Evolutionary conservation across 176 grass and related monocot species (phyloP), one percentile per base, ranked within the genome.

Genomic region (Avena sativa): DNA sequence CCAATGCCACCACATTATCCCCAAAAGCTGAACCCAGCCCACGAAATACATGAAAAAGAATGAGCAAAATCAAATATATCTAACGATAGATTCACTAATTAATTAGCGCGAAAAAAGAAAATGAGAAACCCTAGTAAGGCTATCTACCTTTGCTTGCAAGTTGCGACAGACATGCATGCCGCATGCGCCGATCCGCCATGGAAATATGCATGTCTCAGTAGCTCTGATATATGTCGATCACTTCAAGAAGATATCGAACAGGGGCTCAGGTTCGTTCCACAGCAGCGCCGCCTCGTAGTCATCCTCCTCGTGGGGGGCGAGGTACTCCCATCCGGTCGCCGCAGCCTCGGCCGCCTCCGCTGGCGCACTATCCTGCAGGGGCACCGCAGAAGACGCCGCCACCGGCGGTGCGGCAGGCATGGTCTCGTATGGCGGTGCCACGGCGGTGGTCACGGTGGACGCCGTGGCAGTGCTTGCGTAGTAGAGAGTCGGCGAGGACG

Each of bases 181-280:
- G 56, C 74, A 61, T 82, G 86, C 50, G 48, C 4, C 47, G 71
- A 61, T 82, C 8, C 66, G 19, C 74, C 65, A 36, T 87, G 69
- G 82, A 40, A 12, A 76, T 56, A 76, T 56, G 74, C 50, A 56
- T 56, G 8, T 28, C 15, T 28, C 15, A 62, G 59, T 47, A 48
- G 21, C 8, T 64, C 21, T 0, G 47, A 15, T 57, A 16, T 19
- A 36, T 57, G 59, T 30, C 23, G 17, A 43, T 89, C 76, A 91
- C 81, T 91, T 91, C 23, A 67, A 52, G 76, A 87, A 98, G 44
- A 95, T 55, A 85, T 98, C 92, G 77, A 91, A 94, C 69, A 90
- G 89, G 43, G 92, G 85, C 36, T 95, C 93, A 14, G 88, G 83
- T 59, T 92, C 93, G 32, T 91, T 92, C 93, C 96, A 98, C 25